Evolutionary conservation across 2,329 filamentous ascomycete genomes (phyloP).

Genomic region (Beauveria pseudobassiana): DNA sequence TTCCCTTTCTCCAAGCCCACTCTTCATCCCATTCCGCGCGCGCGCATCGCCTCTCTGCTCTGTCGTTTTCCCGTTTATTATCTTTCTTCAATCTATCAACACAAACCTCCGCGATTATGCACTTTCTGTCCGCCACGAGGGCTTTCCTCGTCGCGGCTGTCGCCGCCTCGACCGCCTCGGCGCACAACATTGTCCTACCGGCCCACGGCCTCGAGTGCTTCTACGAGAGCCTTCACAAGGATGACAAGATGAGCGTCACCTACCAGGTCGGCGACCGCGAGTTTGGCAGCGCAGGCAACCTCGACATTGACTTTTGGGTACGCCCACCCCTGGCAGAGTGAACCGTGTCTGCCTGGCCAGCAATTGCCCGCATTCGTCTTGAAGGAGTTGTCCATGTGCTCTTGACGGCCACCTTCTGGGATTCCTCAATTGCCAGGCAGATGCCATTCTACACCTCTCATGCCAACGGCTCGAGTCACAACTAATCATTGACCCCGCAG

Average conservation of each 20-base stretch:
- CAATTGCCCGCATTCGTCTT: background rate
- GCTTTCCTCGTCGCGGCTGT: conserved; percentile 33
- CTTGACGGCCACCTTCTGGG: background rate
- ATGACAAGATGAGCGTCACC: conserved; percentile 97
- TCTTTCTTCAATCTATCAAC: background rate
- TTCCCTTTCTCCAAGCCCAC: conserved; percentile 5
- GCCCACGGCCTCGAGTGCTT: conserved; percentile 96
- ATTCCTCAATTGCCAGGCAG: background rate
- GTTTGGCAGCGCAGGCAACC: conserved; percentile 86
- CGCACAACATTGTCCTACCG: conserved; percentile 93
- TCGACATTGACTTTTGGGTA: conserved; percentile 99
- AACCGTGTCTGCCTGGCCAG: background rate
- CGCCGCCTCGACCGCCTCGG: conserved; percentile 52
- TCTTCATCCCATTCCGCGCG: background rate
- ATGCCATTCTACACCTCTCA: background rate
- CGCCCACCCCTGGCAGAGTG: conserved; percentile 19
- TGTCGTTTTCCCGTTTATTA: background rate
- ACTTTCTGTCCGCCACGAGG: conserved; percentile 37
- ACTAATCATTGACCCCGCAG: conserved; percentile 28
- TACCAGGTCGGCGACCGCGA: conserved; percentile 97
- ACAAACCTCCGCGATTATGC: conserved; percentile 26
- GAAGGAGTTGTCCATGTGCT: background rate
- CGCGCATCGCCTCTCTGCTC: background rate
- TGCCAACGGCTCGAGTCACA: background rate
- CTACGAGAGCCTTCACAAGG: conserved; percentile 83